These are phyloP conservation scores for Fusarium chuoi DNA, from an alignment of 2,329 filamentous ascomycete species.

Conservation along the genomic window DNA sequence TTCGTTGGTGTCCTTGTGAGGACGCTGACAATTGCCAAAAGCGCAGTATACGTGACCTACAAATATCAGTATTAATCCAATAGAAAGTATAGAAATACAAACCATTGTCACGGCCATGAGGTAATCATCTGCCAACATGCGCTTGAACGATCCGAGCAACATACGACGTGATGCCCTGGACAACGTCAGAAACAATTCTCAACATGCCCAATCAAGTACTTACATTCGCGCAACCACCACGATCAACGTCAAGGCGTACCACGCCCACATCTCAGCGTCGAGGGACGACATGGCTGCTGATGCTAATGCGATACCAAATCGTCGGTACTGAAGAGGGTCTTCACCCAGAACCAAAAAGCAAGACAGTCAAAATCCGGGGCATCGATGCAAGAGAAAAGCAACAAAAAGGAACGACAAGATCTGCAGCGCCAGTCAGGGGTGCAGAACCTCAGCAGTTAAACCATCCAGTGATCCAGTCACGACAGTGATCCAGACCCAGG, in stretches of 20 bases:
- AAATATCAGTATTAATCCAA: neutral
- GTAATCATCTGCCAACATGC: conserved; percentile 64
- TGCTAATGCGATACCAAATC: neutral
- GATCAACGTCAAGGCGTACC: conserved; percentile 53
- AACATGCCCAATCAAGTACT: neutral
- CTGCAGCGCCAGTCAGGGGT: conserved; percentile 21
- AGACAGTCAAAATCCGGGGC: neutral
- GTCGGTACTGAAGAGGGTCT: neutral
- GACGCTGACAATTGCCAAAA: conserved; percentile 39
- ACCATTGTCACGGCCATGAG: conserved; percentile 64
- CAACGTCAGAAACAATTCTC: neutral
- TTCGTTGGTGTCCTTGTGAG: conserved; percentile 61
- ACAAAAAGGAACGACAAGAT: conserved; percentile 9
- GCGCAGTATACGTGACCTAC: conserved; percentile 33
- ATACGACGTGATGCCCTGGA: conserved; percentile 51
- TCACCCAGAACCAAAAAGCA: conserved; percentile 5
- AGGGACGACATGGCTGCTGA: conserved; percentile 40
- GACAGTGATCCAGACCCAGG: neutral
- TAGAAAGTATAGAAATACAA: conserved; percentile 22
- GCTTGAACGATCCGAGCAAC: conserved; percentile 55
- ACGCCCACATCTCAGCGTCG: conserved; percentile 53
- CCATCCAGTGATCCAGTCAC: neutral
- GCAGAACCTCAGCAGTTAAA: neutral
- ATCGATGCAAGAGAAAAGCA: neutral
- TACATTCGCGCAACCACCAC: conserved; percentile 54